These are phyloP conservation scores for Penicillium brasilianum DNA, from an alignment of 2,329 filamentous ascomycete genomes.

Conservation along the genomic window DNA sequence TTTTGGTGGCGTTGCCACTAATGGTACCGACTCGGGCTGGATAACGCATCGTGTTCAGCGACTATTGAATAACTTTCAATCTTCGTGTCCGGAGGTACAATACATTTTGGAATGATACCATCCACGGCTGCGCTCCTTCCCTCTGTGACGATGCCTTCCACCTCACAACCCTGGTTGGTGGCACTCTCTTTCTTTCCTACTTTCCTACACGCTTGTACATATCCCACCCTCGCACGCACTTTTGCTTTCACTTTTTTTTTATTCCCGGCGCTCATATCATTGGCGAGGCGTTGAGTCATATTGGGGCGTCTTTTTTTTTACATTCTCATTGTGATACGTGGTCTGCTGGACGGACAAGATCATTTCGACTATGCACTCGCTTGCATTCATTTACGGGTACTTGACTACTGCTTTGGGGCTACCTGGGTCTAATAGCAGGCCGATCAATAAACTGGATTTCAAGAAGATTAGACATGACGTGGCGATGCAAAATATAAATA, in stretches of 20 bases:
- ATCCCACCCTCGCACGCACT: constrained; percentile 17
- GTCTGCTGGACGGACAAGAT: constrained; percentile 22
- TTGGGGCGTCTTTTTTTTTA: constrained; percentile 6
- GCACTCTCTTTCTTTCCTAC: not conserved
- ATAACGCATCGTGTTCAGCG: constrained; percentile 31
- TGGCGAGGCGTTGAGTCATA: constrained; percentile 25
- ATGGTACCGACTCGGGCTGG: constrained; percentile 34
- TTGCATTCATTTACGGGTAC: not conserved
- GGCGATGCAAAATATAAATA: too few species aligned
- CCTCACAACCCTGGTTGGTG: not conserved
- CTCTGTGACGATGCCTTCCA: not conserved
- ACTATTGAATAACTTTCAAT: constrained; percentile 29
- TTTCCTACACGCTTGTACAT: constrained; percentile 18
- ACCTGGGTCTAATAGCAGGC: not conserved
- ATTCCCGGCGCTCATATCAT: constrained; percentile 14
- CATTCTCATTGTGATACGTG: not conserved
- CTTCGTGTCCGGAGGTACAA: constrained; percentile 31
- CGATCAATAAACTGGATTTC: not conserved
- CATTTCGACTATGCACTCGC: constrained; percentile 1
- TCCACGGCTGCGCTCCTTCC: not conserved
- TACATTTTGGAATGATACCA: constrained; percentile 28
- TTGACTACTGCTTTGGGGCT: constrained; percentile 6
- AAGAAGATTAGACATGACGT: not conserved
- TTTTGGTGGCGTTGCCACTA: constrained; percentile 23
- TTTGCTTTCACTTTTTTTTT: not conserved